Base-by-base conservation (phyloP, 1,284 basidiomycete species). In the Coniophora puteana region DNA sequence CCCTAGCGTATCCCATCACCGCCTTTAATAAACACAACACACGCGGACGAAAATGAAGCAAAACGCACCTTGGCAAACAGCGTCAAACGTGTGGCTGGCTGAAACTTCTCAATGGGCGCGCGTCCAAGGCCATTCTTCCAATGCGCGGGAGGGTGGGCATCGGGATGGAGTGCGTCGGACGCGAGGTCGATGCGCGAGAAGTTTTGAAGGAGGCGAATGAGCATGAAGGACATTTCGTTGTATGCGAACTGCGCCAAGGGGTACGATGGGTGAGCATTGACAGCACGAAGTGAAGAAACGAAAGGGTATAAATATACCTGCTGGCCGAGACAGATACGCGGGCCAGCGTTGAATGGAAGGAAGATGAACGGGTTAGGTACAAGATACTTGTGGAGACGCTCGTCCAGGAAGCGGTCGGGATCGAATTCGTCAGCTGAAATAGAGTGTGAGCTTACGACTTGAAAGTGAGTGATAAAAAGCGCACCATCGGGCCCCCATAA, bases 101-200 rank as follows among this genome's bases (percentile, higher is more conserved):
- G 51, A 4, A 73, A 52, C 40, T 65, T 65, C 49, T 72, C 71
- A n/a, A 44, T 60, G 1, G 62, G 59, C 48, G 67, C 63, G 5
- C 59, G 55, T 1, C 63, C 61, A 5, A 47, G 47, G 17, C 41
- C 47, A 7, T 49, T 44, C 18, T 47, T 51, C 70, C 68, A 71
- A 11, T 55, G 52, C 6, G 41, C 45, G 5, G 65, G 67, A 2
- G 67, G 64, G n/a, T 20, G 33, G 10, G 21, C 23, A 8, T 20
- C 33, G 21, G 51, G 44, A 1, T 66, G 64, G 36, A 71, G 69
- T 0, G 59, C 62, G 17, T 71, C 65, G 16, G 52, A 62, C 2
- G 63, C 75, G 4, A 80, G 55, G 4, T 48, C 54, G 43, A 82
- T 69, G 0, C 43, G 48, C 2, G 65, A 62, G 53, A 79, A 79